phyloP scores from a whole-genome alignment of 208 protist species.

The Hexamita inflata region DNA sequence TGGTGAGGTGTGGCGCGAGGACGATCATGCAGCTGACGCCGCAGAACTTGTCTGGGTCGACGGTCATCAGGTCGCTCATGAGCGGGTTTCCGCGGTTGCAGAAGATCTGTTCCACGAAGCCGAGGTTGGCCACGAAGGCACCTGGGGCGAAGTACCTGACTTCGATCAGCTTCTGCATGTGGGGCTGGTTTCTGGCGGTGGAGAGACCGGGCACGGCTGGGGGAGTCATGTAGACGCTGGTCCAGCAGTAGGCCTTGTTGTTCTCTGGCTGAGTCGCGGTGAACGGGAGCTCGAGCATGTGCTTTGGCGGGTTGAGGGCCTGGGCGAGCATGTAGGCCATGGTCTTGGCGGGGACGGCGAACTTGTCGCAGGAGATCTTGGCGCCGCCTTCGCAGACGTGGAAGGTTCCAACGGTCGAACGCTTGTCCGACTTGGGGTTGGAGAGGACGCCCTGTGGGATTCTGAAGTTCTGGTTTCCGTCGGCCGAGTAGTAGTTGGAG shows the following conservation, averaged over 20 bases:
- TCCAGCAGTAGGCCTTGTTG: constrained; percentile 29
- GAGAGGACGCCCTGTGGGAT: constrained; percentile 36
- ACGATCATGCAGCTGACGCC: constrained; percentile 45
- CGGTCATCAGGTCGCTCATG: constrained; percentile 34
- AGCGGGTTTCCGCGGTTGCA: constrained; percentile 46
- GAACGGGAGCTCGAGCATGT: constrained; percentile 36
- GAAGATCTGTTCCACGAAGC: constrained; percentile 49
- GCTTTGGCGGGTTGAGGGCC: constrained; percentile 33
- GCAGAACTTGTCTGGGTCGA: constrained; percentile 38
- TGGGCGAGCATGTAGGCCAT: constrained; percentile 29
- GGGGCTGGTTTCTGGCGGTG: constrained; percentile 22
- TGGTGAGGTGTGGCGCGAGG: constrained; percentile 42
- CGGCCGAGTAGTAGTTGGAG: background rate
- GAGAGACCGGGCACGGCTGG: constrained; percentile 37
- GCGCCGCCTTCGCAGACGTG: constrained; percentile 41
- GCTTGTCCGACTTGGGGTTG: constrained; percentile 44
- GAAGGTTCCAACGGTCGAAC: constrained; percentile 47
- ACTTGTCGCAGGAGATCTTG: constrained; percentile 44
- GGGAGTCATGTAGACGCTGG: constrained; percentile 40
- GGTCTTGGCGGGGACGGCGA: constrained; percentile 28
- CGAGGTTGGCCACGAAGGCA: constrained; percentile 37
- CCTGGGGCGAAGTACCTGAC: constrained; percentile 41
- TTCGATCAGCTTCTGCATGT: no score
- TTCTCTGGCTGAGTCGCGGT: constrained; percentile 12
- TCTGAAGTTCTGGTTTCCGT: background rate